Conservation (phyloP, 768 basidiomycete genomes). For the Boletus rubescentipes region DNA sequence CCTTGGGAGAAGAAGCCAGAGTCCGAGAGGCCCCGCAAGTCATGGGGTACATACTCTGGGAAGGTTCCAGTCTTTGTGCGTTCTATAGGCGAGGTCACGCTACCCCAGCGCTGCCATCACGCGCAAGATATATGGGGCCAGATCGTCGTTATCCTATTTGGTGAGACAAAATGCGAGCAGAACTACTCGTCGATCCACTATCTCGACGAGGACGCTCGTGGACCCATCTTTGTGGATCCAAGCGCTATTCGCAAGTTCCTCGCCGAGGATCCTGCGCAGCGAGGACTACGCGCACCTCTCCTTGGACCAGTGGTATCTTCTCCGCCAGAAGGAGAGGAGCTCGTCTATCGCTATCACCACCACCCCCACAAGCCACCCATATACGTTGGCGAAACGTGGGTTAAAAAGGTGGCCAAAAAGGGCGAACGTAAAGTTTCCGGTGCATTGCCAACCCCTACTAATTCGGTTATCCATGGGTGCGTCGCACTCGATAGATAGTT, state of each 20-base stretch:
- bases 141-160: background rate
- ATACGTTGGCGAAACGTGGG: conserved; percentile 6
- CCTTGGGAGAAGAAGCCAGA: conserved; percentile 7
- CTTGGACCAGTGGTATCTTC: background rate
- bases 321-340: background rate
- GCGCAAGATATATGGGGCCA: conserved; percentile 4
- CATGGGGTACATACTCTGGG: background rate
- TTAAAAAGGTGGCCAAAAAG: background rate
- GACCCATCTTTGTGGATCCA: background rate
- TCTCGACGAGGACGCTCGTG: background rate
- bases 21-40: background rate
- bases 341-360: background rate
- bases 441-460: no score
- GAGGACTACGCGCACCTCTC: background rate
- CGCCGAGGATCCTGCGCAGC: background rate
- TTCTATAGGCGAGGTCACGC: background rate
- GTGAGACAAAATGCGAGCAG: background rate
- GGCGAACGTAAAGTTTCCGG: no score
- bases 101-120: background rate
- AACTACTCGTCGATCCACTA: background rate
- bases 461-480: no score
- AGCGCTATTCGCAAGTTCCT: background rate
- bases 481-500: no score
- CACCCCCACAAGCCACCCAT: background rate
- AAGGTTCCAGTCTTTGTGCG: background rate